A percentile compares a stretch with the other conserved stretches of the same genome.
phyloP scores from a whole-genome alignment of 2,329 filamentous ascomycete species.

The Trichoderma sp. region DNA sequence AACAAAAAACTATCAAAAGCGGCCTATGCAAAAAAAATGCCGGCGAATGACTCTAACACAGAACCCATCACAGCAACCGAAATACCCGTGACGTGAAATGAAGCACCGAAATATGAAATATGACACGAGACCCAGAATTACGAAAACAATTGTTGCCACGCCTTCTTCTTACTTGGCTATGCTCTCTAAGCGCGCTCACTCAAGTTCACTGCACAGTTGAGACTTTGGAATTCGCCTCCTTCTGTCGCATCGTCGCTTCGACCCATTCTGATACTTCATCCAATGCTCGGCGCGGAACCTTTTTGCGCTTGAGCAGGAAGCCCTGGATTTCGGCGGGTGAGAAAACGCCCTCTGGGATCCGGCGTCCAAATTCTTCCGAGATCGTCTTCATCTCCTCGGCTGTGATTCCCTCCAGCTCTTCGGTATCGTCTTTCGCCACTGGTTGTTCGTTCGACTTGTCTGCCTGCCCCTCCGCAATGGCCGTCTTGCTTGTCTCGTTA shows the following conservation, averaged over 20 bases:
- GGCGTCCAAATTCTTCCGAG: slow-evolving; percentile 51
- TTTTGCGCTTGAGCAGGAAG: slow-evolving; percentile 64
- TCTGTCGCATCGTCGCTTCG: slow-evolving; percentile 51
- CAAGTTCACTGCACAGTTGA: slow-evolving; percentile 46
- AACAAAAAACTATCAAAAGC: neutral
- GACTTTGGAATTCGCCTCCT: slow-evolving; percentile 51
- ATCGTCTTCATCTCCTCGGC: slow-evolving; percentile 46
- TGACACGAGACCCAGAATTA: neutral
- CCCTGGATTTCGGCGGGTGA: slow-evolving; percentile 66
- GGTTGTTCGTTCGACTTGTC: neutral
- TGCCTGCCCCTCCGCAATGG: neutral
- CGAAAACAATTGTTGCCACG: neutral
- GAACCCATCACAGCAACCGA: neutral
- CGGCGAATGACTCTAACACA: neutral
- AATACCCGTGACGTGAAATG: neutral
- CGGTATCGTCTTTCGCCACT: slow-evolving; percentile 13
- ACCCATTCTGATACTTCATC: slow-evolving; percentile 57
- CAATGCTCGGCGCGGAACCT: slow-evolving; percentile 56
- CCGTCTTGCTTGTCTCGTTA: slow-evolving; percentile 14
- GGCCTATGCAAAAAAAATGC: neutral
- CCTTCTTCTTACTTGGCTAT: too few relatives aligned
- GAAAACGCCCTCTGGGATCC: slow-evolving; percentile 55
- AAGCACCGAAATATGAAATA: neutral
- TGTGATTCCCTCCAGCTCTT: slow-evolving; percentile 17
- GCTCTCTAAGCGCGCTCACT: neutral